These are phyloP conservation scores for Leptographium wingfieldii DNA, from an alignment of 2,329 filamentous ascomycete genomes.

Conservation along the genomic window DNA sequence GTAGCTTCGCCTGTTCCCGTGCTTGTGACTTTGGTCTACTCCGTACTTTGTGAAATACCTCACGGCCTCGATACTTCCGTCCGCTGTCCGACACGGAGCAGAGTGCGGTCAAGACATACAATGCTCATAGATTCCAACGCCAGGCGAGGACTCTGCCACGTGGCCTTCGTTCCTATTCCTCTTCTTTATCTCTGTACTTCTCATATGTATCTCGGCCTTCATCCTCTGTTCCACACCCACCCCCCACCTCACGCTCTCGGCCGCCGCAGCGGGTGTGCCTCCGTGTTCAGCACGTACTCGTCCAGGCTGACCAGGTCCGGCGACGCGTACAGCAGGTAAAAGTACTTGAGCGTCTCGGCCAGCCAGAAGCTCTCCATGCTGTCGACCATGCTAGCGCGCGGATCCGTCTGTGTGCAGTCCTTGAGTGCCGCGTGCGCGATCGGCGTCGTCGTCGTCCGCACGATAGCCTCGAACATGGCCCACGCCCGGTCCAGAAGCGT, in stretches of 20 bases:
- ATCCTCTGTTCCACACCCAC: too few relatives aligned
- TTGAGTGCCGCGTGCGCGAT: slow-evolving; percentile 33
- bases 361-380: slow-evolving; percentile 50
- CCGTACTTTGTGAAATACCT: too few relatives aligned
- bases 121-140: too few relatives aligned
- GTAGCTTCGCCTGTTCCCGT: too few relatives aligned
- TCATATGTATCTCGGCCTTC: too few relatives aligned
- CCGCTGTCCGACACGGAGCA: too few relatives aligned
- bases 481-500: slow-evolving; percentile 32
- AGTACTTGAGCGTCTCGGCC: slow-evolving; percentile 67
- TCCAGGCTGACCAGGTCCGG: slow-evolving; percentile 52
- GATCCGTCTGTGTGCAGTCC: slow-evolving; percentile 4
- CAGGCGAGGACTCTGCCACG: too few relatives aligned
- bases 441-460: slow-evolving; percentile 28
- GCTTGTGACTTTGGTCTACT: too few relatives aligned
- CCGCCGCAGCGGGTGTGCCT: slow-evolving; percentile 32
- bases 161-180: too few relatives aligned
- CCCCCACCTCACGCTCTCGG: not conserved
- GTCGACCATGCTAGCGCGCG: slow-evolving; percentile 2
- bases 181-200: too few relatives aligned
- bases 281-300: slow-evolving; percentile 53
- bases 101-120: too few relatives aligned
- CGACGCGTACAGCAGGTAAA: slow-evolving; percentile 59
- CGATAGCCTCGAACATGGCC: slow-evolving; percentile 34
- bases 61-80: too few relatives aligned